These are phyloP conservation scores for Neofusicoccum sp. DNA, from an alignment of 2,329 filamentous ascomycete species.

Conservation along the genomic window DNA sequence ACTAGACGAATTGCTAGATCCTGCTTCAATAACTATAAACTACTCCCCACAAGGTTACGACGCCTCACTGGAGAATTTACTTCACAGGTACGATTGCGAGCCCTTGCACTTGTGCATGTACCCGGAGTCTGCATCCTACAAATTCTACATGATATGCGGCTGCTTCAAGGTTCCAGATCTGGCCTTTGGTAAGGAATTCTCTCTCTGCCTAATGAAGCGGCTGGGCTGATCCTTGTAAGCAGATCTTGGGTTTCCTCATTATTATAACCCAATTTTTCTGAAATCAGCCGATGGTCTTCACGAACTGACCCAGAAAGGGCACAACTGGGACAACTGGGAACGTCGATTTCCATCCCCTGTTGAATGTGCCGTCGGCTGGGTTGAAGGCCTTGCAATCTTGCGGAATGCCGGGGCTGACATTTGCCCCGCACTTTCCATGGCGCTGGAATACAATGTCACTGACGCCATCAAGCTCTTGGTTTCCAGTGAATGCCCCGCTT, in stretches of 20 bases:
- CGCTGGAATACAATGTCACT: not conserved
- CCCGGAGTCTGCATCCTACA: no score
- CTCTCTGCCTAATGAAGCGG: no score
- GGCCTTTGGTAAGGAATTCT: no score
- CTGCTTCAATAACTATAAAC: no score
- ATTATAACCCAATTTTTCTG: not conserved
- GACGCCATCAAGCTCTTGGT: not conserved
- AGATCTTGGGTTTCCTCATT: not conserved
- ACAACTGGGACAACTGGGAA: not conserved
- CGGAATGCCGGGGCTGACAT: not conserved
- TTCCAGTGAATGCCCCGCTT: not conserved
- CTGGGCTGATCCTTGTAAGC: not conserved
- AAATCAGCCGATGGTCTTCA: not conserved
- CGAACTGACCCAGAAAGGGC: not conserved
- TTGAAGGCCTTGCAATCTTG: not conserved
- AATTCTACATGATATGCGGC: no score
- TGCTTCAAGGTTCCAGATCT: no score
- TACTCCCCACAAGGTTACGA: no score
- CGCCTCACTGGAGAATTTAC: no score
- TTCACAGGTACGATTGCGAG: no score
- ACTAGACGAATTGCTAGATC: no score
- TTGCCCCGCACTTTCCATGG: not conserved
- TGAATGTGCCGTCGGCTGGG: not conserved
- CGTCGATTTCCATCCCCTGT: not conserved
- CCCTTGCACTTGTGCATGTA: no score